Conservation (phyloP, 148 eudicot genomes). For the Silene latifolia region DNA sequence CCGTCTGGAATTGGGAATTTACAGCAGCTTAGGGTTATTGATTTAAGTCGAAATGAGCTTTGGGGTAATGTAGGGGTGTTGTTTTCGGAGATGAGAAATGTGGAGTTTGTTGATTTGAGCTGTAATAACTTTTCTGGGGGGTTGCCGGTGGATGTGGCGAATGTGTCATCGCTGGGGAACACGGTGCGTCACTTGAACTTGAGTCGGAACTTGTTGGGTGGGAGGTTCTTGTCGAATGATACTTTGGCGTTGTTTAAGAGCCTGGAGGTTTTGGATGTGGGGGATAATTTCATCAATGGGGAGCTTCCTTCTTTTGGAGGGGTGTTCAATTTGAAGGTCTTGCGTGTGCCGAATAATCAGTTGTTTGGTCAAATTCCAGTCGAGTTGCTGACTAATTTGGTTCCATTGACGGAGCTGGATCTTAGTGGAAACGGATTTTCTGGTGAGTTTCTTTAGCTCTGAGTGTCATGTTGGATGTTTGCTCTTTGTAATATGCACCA, state of each 20-base stretch:
- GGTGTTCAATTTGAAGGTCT: constrained; percentile 56
- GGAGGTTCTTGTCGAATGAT: constrained; percentile 48
- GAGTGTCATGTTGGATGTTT: background rate
- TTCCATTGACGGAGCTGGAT: constrained; percentile 75
- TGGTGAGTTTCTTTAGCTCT: constrained; percentile 38
- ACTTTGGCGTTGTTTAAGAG: constrained; percentile 56
- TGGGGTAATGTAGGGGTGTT: constrained; percentile 57
- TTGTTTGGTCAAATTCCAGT: constrained; percentile 60
- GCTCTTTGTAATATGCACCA: background rate
- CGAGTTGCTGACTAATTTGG: constrained; percentile 46
- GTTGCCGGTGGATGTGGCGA: constrained; percentile 29
- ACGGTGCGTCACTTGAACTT: constrained; percentile 61
- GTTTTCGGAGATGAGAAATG: constrained; percentile 54
- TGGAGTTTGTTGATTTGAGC: constrained; percentile 74
- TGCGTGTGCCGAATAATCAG: constrained; percentile 56
- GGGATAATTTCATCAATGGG: constrained; percentile 58
- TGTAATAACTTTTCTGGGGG: constrained; percentile 60
- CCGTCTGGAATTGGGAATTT: constrained; percentile 57
- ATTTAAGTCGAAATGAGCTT: constrained; percentile 55
- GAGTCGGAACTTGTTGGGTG: constrained; percentile 55
- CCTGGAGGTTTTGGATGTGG: constrained; percentile 75
- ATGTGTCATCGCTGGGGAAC: constrained; percentile 60
- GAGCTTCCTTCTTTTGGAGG: constrained; percentile 57
- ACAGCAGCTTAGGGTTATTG: constrained; percentile 66
- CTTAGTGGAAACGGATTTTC: constrained; percentile 86